Percentiles rank a stretch among this genome's conserved stretches.
These are phyloP conservation scores for Xylaria longipes DNA, from an alignment of 495 filamentous ascomycete species.

Conservation along the genomic window DNA sequence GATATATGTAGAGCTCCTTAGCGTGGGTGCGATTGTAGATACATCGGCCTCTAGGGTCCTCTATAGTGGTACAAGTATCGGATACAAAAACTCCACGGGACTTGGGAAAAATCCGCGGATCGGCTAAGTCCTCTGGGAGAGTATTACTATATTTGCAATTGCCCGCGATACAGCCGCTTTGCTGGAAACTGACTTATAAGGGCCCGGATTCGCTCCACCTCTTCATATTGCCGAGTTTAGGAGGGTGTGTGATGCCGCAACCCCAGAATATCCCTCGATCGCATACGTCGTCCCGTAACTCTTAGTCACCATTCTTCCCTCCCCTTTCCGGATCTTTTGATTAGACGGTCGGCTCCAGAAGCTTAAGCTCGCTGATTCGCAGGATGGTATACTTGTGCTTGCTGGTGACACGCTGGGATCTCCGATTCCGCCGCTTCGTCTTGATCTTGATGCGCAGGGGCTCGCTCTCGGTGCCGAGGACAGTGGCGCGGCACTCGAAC, in stretches of 20 bases:
- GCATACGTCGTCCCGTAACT: no score
- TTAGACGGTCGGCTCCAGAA: slow-evolving; percentile 58
- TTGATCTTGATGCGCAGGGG: slow-evolving; percentile 88
- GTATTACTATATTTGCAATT: neutral
- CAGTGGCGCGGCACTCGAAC: slow-evolving; percentile 83
- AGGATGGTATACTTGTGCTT: slow-evolving; percentile 90
- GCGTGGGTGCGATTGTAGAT: slow-evolving; percentile 5
- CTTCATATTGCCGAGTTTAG: neutral
- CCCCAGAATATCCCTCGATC: neutral
- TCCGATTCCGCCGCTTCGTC: slow-evolving; percentile 87
- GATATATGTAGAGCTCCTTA: slow-evolving; percentile 1
- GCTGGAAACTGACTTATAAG: neutral
- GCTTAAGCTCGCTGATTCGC: slow-evolving; percentile 78
- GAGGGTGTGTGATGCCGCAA: neutral
- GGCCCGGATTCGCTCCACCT: neutral
- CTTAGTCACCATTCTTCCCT: neutral
- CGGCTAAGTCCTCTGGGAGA: neutral
- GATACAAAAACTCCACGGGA: neutral
- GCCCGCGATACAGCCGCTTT: neutral
- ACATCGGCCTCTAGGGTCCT: slow-evolving; percentile 16
- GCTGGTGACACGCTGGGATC: slow-evolving; percentile 73
- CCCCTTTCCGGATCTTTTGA: neutral
- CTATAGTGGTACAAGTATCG: slow-evolving; percentile 22
- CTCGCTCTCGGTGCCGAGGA: slow-evolving; percentile 87
- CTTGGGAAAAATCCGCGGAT: neutral